Evolutionary conservation across 2,329 filamentous ascomycete species (phyloP).

Genomic region (Gaeumannomyces tritici): DNA sequence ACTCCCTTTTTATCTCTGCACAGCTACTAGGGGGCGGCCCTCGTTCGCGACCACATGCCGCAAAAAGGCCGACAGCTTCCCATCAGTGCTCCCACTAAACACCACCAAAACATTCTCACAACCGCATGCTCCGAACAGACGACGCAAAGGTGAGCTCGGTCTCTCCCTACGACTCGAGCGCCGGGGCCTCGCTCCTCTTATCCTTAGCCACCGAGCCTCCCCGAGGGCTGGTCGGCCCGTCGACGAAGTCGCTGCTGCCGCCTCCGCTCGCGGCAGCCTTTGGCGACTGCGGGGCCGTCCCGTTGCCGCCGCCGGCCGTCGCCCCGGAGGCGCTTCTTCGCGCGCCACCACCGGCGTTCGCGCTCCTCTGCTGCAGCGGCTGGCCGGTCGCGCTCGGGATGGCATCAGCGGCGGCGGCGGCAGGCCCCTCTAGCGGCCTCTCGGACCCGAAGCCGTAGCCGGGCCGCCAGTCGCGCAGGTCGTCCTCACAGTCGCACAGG

Average conservation of each 20-base stretch:
- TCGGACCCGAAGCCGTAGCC: constrained; percentile 21
- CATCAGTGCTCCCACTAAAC: no score
- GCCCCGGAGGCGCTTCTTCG: not conserved
- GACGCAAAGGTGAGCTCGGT: not conserved
- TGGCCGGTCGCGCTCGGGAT: not conserved
- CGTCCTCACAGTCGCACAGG: constrained; percentile 85
- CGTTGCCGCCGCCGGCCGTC: not conserved
- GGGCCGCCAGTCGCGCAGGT: constrained; percentile 66
- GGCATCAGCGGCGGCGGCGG: not conserved
- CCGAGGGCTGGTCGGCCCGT: not conserved
- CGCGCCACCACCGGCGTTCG: not conserved
- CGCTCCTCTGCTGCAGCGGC: not conserved
- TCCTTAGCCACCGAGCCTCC: not conserved
- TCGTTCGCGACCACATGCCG: not conserved
- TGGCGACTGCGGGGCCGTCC: not conserved
- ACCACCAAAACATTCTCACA: not conserved
- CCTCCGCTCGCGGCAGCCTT: not conserved
- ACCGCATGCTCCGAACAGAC: not conserved
- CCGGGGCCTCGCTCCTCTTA: not conserved
- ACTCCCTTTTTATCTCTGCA: not conserved
- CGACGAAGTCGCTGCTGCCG: not conserved
- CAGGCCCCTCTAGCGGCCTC: constrained; percentile 8
- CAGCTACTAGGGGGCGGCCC: not conserved
- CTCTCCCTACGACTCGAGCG: not conserved
- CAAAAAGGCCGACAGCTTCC: not conserved